Evolutionary conservation across 2,329 filamentous ascomycete species (phyloP), one percentile per base, ranked within the genome.

Genomic region (Fusarium mangiferae): DNA sequence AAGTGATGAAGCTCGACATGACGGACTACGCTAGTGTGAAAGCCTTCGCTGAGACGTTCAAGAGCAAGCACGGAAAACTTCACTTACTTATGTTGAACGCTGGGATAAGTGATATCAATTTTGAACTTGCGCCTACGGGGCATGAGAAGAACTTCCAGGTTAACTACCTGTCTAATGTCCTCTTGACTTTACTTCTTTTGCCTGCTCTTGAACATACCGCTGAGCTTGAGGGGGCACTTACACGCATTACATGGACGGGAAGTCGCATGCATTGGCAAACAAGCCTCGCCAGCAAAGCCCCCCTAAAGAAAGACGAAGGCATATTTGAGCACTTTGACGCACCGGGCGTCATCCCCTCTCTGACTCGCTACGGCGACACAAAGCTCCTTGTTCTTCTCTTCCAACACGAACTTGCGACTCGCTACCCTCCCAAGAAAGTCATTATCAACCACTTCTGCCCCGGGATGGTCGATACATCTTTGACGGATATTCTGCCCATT

Each of bases 121-220:
- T 46, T 9, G 67, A 63, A 17, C 55, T 70, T 8, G 62, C 70
- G 0, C 39, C 64, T 0, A 72, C 52, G 4, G 75, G 77, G 0
- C 79, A 80, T 20, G 78, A 79, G 44, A 70, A 72, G 46, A 76
- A 76, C 30, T 35, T 76, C 1, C 78, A 80, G 35, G 72, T 80
- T 51, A 80, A 80, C 44, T 79, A 78, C 33, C 46, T 80, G 15
- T 78, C 78, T 24, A 80, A 78, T 6, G 71, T 75, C 6, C 56
- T 79, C 17, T 69, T 80, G 5, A 74, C 70, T 0, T 46, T 80
- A 10, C 39, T 70, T 2, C 49, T 80, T 2, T 54, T 78, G 1
- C 77, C 77, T 0, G n/a, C 61, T 1, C 64, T 80, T 3, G 76
- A 78, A 11, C 48, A 67, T 3, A 76, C 76, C 0, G 73, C 77